phyloP scores from a whole-genome alignment of 2,329 filamentous ascomycete genomes.

The Nemania abortiva region DNA sequence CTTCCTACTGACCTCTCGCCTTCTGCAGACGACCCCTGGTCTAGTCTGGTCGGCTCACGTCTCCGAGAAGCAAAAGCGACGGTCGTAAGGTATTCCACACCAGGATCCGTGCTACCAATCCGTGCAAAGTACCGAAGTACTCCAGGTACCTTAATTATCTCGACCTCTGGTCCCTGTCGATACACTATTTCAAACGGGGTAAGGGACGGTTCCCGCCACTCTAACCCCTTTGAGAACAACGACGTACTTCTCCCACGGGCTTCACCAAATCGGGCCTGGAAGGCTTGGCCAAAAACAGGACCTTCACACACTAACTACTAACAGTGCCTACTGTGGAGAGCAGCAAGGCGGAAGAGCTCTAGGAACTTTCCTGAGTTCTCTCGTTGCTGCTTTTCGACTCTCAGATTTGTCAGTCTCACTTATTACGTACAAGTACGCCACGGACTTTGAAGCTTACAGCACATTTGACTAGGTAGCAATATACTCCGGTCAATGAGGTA shows the following conservation, averaged over 20 bases:
- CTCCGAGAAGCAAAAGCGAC: constrained; percentile 41
- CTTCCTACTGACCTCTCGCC: constrained; percentile 25
- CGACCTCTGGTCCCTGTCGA: constrained; percentile 15
- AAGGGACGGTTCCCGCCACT: neutral
- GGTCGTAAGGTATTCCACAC: constrained; percentile 35
- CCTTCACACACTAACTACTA: constrained; percentile 11
- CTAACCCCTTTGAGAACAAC: constrained; percentile 25
- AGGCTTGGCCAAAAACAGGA: neutral
- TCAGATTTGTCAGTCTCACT: constrained; percentile 30
- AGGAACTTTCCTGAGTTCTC: neutral
- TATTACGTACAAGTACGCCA: neutral
- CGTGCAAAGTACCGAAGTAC: constrained; percentile 21
- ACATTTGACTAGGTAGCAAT: constrained; percentile 8
- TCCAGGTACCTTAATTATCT: constrained; percentile 2
- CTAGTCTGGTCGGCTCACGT: constrained; percentile 40
- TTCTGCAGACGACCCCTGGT: constrained; percentile 27
- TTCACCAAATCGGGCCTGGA: neutral
- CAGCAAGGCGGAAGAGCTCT: neutral
- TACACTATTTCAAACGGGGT: constrained; percentile 25
- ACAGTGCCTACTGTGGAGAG: constrained; percentile 2
- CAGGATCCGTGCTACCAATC: constrained; percentile 11
- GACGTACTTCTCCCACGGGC: neutral
- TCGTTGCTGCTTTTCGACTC: constrained; percentile 7
- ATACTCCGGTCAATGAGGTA: constrained; percentile 11
- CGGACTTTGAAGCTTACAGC: constrained; percentile 12